Evolutionary conservation across 768 basidiomycete genomes (phyloP).

Genomic region (Suillus fuscotomentosus): DNA sequence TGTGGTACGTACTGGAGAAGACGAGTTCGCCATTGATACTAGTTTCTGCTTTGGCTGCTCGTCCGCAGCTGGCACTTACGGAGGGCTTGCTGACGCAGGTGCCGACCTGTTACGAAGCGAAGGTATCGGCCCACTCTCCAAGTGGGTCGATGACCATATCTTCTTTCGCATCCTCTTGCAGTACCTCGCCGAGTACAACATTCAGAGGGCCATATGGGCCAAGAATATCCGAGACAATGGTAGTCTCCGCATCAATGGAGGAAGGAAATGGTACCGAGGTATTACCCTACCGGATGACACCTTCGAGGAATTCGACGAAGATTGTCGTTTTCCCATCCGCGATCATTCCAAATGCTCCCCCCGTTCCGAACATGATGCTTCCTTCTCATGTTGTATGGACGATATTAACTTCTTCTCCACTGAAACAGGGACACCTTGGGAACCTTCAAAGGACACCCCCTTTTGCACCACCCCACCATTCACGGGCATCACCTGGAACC

Average conservation of each 20-base stretch:
- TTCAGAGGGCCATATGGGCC: not conserved
- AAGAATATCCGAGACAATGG: slow-evolving; percentile 10
- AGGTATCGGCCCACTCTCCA: slow-evolving; percentile 21
- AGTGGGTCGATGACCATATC: slow-evolving; percentile 27
- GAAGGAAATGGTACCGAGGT: slow-evolving; percentile 28
- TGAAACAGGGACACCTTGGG: too few relatives aligned
- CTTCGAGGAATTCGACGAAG: slow-evolving; percentile 34
- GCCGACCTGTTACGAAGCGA: slow-evolving; percentile 10
- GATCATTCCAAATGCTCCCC: slow-evolving; percentile 24
- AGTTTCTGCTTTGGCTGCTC: slow-evolving; percentile 24
- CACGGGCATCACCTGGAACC: slow-evolving; percentile 33
- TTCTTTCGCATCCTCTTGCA: slow-evolving; percentile 10
- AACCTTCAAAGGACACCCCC: not conserved
- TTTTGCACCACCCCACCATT: slow-evolving; percentile 22
- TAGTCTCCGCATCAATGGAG: slow-evolving; percentile 29
- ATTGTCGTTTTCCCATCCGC: slow-evolving; percentile 17
- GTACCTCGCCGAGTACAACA: slow-evolving; percentile 9
- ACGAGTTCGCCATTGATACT: slow-evolving; percentile 26
- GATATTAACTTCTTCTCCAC: slow-evolving; percentile 37
- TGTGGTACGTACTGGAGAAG: slow-evolving; percentile 19
- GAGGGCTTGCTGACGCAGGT: slow-evolving; percentile 21
- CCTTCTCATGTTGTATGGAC: slow-evolving; percentile 20
- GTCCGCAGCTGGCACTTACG: slow-evolving; percentile 23
- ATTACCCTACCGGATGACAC: slow-evolving; percentile 12
- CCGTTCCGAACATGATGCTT: slow-evolving; percentile 14